phyloP scores from a whole-genome alignment of 1,284 basidiomycete species.

The Puccinia polysora region DNA sequence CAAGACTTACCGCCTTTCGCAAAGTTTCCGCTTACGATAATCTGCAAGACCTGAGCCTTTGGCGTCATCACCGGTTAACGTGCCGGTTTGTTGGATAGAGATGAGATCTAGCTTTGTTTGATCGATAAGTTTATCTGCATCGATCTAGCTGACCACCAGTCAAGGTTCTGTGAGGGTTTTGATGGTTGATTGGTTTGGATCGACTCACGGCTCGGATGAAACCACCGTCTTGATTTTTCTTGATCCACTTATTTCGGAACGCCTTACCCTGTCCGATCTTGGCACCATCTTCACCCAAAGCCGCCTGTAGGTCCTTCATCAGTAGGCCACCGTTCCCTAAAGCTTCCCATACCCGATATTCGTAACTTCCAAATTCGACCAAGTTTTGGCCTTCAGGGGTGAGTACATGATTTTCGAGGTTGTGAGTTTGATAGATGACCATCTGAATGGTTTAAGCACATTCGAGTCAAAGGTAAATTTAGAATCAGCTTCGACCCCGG shows the following conservation, averaged over 20 bases:
- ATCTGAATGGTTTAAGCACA: constrained; percentile 7
- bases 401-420: constrained; percentile 35
- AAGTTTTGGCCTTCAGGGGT: constrained; percentile 31
- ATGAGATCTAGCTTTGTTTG: constrained; percentile 69
- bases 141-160: constrained; percentile 10
- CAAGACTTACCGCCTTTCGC: constrained; percentile 54
- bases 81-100: constrained; percentile 69
- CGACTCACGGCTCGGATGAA: constrained; percentile 60
- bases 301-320: constrained; percentile 23
- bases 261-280: constrained; percentile 77
- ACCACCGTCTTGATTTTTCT: constrained; percentile 81
- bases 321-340: constrained; percentile 12
- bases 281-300: constrained; percentile 51
- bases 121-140: constrained; percentile 65
- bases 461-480: not conserved
- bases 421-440: constrained; percentile 40
- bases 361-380: constrained; percentile 30
- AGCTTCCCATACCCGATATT: constrained; percentile 40
- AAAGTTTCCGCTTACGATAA: constrained; percentile 84
- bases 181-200: constrained; percentile 7
- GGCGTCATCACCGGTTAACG: constrained; percentile 56
- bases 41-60: constrained; percentile 79
- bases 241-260: constrained; percentile 96
- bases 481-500: not conserved
- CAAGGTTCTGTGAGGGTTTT: constrained; percentile 18